These are phyloP conservation scores for Calonectria multiphialidica DNA, from an alignment of 2,329 filamentous ascomycete species.

Conservation along the genomic window DNA sequence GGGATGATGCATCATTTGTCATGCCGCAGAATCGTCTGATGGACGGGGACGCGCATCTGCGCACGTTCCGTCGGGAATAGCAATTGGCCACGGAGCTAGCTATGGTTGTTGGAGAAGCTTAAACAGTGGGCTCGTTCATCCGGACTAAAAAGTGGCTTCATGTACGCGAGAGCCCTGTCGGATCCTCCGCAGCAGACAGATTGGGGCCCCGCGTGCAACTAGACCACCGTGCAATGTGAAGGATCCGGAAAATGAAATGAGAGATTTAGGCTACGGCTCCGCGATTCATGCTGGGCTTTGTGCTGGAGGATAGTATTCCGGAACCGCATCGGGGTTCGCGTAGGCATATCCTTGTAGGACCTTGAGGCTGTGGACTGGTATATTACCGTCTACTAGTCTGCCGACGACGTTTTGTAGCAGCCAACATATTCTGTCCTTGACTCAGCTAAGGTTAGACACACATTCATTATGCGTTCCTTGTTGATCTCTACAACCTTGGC, in stretches of 20 bases:
- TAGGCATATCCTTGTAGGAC: background rate
- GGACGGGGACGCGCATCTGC: background rate
- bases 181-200: background rate
- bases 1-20: background rate
- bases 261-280: background rate
- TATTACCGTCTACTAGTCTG: background rate
- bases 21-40: slow-evolving; percentile 1
- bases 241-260: background rate
- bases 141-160: background rate
- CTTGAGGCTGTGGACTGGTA: background rate
- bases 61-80: background rate
- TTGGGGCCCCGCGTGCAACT: background rate
- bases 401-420: background rate
- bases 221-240: background rate
- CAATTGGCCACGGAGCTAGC: background rate
- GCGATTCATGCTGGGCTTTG: background rate
- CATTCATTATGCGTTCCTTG: slow-evolving; percentile 15
- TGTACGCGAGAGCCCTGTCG: background rate
- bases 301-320: background rate
- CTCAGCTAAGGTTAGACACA: background rate
- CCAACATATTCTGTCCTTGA: background rate
- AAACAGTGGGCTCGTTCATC: slow-evolving; percentile 7
- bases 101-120: background rate
- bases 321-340: background rate
- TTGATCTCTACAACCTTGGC: slow-evolving; percentile 33